Evolutionary conservation across 805 yeast genomes (phyloP).

Genomic region (Scheffersomyces ergatensis): DNA sequence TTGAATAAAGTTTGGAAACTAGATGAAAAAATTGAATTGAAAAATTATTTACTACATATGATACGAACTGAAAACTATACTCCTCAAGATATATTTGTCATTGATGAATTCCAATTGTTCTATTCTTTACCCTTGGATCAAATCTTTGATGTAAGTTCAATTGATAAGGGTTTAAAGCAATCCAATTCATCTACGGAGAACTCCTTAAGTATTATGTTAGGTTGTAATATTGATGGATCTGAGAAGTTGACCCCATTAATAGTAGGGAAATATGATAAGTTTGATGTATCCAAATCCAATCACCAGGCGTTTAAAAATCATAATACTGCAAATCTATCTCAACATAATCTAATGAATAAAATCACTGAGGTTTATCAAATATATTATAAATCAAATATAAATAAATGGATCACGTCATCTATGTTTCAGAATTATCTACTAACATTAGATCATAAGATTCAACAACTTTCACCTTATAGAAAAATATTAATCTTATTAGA

Average conservation of each 20-base stretch:
- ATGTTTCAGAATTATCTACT: constrained; percentile 62
- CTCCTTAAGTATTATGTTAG: constrained; percentile 54
- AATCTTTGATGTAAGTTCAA: constrained; percentile 44
- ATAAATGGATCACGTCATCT: constrained; percentile 63
- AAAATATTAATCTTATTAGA: constrained; percentile 57
- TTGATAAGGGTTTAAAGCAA: constrained; percentile 42
- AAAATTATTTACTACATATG: constrained; percentile 34
- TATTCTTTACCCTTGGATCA: constrained; percentile 62
- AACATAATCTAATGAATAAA: constrained; percentile 30
- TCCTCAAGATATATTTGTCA: constrained; percentile 53
- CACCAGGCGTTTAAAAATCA: constrained; percentile 16
- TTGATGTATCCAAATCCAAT: constrained; percentile 31
- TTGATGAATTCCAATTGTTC: constrained; percentile 61
- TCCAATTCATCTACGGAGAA: constrained; percentile 37
- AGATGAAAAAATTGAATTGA: constrained; percentile 53
- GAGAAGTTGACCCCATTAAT: constrained; percentile 61
- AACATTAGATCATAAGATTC: constrained; percentile 57
- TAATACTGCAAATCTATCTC: constrained; percentile 7
- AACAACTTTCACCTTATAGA: constrained; percentile 38
- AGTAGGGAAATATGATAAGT: constrained; percentile 55
- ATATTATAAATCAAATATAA: constrained; percentile 56
- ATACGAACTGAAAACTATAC: constrained; percentile 34
- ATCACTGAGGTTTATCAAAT: constrained; percentile 51
- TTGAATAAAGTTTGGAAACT: constrained; percentile 57
- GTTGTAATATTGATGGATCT: constrained; percentile 60